Conservation (phyloP, 257 asterid genomes). For the Solanum boliviense region DNA sequence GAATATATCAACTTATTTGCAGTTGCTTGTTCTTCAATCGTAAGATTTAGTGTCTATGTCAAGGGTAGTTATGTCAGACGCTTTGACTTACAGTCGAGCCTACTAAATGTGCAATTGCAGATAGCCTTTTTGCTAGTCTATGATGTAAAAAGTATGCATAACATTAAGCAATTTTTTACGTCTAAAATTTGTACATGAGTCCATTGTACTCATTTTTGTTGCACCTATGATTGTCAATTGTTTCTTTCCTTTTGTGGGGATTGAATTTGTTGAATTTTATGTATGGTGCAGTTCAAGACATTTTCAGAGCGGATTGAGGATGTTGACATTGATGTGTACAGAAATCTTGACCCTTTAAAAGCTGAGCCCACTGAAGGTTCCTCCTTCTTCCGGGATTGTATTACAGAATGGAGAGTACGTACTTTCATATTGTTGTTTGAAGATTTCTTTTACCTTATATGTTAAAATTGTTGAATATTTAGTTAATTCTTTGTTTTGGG, state of each 20-base stretch:
- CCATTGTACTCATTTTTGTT: not conserved
- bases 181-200: not conserved
- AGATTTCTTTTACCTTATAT: not conserved
- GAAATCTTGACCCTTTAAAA: conserved; percentile 50
- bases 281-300: conserved; percentile 56
- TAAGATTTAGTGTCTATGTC: not conserved
- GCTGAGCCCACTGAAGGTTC: conserved; percentile 69
- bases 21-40: not conserved
- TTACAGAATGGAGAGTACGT: conserved; percentile 62
- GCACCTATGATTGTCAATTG: not conserved
- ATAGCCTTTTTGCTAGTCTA: not conserved
- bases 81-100: not conserved
- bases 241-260: not conserved
- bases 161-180: not conserved
- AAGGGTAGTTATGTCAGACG: not conserved
- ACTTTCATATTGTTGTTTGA: not conserved
- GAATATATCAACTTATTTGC: not conserved
- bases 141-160: not conserved
- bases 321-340: conserved; percentile 60
- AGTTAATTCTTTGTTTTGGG: not conserved
- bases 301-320: conserved; percentile 53
- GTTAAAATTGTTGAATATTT: not conserved
- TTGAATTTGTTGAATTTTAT: not conserved
- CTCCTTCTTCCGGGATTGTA: conserved; percentile 69
- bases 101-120: not conserved